Conservation (phyloP, 2,329 filamentous ascomycete genomes). For the Cryoendolithus antarcticus region DNA sequence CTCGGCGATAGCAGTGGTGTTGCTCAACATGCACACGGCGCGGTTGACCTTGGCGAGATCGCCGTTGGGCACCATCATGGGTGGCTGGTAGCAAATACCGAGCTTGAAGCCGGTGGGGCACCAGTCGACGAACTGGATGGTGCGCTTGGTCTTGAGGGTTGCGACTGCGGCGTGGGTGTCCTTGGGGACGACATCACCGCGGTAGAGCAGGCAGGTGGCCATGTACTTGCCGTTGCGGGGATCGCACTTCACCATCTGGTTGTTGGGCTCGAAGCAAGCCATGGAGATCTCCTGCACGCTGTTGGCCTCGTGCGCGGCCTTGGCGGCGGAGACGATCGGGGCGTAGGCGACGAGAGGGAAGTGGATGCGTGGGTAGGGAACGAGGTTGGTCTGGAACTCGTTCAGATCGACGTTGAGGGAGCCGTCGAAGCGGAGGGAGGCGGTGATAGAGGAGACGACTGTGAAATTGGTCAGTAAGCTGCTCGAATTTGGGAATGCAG, state of each 20-base stretch:
- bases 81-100: conserved; percentile 99
- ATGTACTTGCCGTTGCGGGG: conserved; percentile 99
- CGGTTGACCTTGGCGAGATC: conserved; percentile 97
- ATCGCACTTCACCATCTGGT: conserved; percentile 99
- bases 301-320: conserved; percentile 96
- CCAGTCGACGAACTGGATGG: conserved; percentile 99
- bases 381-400: conserved; percentile 99
- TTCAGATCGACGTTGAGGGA: conserved; percentile 98
- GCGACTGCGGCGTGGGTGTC: conserved; percentile 87
- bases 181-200: conserved; percentile 94
- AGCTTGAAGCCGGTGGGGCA: conserved; percentile 99
- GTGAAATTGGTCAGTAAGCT: conserved; percentile 5
- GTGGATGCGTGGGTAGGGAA: conserved; percentile 97
- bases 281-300: conserved; percentile 97
- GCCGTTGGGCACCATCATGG: conserved; percentile 89
- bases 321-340: conserved; percentile 85
- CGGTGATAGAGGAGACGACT: conserved; percentile 98
- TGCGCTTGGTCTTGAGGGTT: conserved; percentile 97
- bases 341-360: conserved; percentile 97
- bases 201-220: conserved; percentile 96
- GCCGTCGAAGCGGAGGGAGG: conserved; percentile 94
- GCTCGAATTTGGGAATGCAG: too few relatives aligned
- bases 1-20: conserved; percentile 97
- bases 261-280: conserved; percentile 98
- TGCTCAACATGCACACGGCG: conserved; percentile 97